Percentiles rank a stretch among this genome's conserved stretches.
Conservation (phyloP, 495 filamentous ascomycete species). For the Penicillium cinerascens region DNA sequence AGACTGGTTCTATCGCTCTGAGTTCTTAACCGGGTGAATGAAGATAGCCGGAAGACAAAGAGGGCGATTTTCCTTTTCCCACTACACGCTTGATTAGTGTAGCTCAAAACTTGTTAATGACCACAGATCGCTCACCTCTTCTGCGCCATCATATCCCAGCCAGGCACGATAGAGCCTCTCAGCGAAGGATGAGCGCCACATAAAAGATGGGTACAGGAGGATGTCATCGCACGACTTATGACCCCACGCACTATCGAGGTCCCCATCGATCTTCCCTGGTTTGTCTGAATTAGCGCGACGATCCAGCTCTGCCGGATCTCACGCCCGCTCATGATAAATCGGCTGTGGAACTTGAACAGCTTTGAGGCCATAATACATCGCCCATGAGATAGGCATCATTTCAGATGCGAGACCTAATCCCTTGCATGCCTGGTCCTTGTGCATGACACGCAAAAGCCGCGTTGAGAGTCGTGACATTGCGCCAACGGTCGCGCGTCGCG, state of each 20-base stretch:
- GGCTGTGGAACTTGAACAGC: slow-evolving; percentile 44
- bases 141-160: slow-evolving; percentile 54
- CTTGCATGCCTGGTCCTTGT: slow-evolving; percentile 51
- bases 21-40: too few species aligned
- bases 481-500: slow-evolving; percentile 60
- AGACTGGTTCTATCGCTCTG: too few species aligned
- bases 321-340: slow-evolving; percentile 55
- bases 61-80: too few species aligned
- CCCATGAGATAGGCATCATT: slow-evolving; percentile 60
- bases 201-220: slow-evolving; percentile 4
- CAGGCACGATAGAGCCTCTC: slow-evolving; percentile 58
- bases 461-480: slow-evolving; percentile 59
- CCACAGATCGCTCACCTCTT: slow-evolving; percentile 17
- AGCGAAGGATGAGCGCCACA: slow-evolving; percentile 47
- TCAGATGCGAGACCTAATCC: slow-evolving; percentile 62
- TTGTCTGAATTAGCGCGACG: slow-evolving; percentile 58
- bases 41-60: too few species aligned
- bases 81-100: too few species aligned
- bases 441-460: slow-evolving; percentile 56
- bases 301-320: slow-evolving; percentile 45
- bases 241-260: slow-evolving; percentile 8
- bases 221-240: slow-evolving; percentile 8
- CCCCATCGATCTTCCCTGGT: slow-evolving; percentile 4
- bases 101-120: too few species aligned
- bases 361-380: slow-evolving; percentile 67